A percentile compares a stretch with the other conserved stretches of the same genome.
Evolutionary conservation across 2,329 filamentous ascomycete species (phyloP).

Genomic region (Ceratocystis lukuohia): DNA sequence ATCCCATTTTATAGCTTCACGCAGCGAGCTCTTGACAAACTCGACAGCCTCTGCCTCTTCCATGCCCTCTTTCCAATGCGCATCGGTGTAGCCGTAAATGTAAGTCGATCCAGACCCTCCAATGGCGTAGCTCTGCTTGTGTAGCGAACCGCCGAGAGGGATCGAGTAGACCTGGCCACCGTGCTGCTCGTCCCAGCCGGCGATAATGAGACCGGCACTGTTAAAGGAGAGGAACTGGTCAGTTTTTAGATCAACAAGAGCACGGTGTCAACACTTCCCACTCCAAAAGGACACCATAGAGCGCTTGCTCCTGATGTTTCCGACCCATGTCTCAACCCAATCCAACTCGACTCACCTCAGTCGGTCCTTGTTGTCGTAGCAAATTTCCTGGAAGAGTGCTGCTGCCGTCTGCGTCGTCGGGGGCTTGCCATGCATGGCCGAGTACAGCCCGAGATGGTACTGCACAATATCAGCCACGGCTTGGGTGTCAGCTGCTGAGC

Average conservation of each 20-base stretch:
- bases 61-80: constrained; percentile 92
- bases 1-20: constrained; percentile 98
- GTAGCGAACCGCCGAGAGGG: constrained; percentile 85
- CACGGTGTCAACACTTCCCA: background rate
- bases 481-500: constrained; percentile 93
- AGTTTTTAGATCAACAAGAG: background rate
- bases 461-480: constrained; percentile 96
- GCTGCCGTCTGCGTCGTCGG: constrained; percentile 93
- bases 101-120: constrained; percentile 95
- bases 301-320: background rate
- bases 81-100: constrained; percentile 98
- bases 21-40: constrained; percentile 83
- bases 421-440: constrained; percentile 74
- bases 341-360: constrained; percentile 53
- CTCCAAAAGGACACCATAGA: background rate
- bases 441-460: constrained; percentile 88
- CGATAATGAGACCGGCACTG: constrained; percentile 93
- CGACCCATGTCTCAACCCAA: no score
- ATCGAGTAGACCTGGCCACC: constrained; percentile 97
- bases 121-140: constrained; percentile 94
- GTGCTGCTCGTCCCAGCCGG: constrained; percentile 90
- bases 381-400: constrained; percentile 93
- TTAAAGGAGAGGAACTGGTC: background rate
- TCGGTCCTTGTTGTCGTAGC: constrained; percentile 92
- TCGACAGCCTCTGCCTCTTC: constrained; percentile 76